Conservation (phyloP, 306 rosid species). For the Acacia melanoxylon region DNA sequence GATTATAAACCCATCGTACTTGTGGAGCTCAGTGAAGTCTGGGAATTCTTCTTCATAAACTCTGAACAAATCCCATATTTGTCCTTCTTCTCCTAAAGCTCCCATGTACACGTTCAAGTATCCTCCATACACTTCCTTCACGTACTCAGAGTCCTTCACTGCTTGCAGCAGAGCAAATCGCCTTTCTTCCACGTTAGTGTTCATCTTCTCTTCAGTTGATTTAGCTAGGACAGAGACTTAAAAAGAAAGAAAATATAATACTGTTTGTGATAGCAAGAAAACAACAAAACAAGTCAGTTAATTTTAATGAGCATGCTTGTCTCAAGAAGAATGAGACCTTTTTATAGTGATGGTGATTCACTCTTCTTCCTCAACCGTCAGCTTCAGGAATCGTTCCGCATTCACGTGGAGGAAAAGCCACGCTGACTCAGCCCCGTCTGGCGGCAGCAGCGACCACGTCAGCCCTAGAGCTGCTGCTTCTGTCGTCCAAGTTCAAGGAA, state of each 20-base stretch:
- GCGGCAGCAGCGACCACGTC: conserved; percentile 42
- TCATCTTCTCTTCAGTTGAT: conserved; percentile 4
- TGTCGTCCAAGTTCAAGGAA: conserved; percentile 73
- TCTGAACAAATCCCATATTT: conserved; percentile 63
- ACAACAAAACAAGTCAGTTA: not conserved
- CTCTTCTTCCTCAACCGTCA: conserved; percentile 7
- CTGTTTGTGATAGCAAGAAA: not conserved
- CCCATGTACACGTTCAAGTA: conserved; percentile 55
- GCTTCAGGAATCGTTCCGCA: conserved; percentile 18
- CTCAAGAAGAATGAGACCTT: not conserved
- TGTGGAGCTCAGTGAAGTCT: conserved; percentile 37
- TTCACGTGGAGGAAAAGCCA: conserved; percentile 1
- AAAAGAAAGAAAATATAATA: not conserved
- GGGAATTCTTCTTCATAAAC: conserved; percentile 66
- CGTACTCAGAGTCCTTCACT: conserved; percentile 60
- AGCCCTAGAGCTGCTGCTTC: conserved; percentile 65
- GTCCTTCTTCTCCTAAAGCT: conserved; percentile 68
- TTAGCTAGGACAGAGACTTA: not conserved
- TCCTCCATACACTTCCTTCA: conserved; percentile 56
- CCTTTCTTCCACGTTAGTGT: not conserved
- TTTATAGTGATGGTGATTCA: not conserved
- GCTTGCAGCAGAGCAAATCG: conserved; percentile 62
- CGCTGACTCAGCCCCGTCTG: conserved; percentile 15
- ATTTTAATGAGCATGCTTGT: not conserved
- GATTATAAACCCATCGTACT: conserved; percentile 61